Conservation (phyloP, 495 filamentous ascomycete species). For the Hypoxylon fuscum region DNA sequence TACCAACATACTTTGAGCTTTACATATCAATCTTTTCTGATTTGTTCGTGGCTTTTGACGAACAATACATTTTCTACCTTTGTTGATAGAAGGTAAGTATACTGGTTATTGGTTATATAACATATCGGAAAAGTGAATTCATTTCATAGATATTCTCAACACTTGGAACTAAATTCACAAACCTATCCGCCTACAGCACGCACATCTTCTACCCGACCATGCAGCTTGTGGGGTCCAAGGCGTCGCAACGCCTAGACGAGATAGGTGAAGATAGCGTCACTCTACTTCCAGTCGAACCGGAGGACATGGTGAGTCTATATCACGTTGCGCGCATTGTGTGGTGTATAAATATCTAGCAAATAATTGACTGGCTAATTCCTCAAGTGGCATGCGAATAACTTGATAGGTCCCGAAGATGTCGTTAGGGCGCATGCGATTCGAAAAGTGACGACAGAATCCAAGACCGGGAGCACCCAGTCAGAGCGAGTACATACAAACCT, state of each 20-base stretch:
- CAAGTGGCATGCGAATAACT: slow-evolving; percentile 96
- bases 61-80: no score
- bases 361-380: no score
- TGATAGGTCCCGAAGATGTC: slow-evolving; percentile 81
- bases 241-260: slow-evolving; percentile 67
- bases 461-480: slow-evolving; percentile 78
- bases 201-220: slow-evolving; percentile 23
- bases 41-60: no score
- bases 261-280: slow-evolving; percentile 82
- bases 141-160: no score
- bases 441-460: slow-evolving; percentile 73
- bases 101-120: no score
- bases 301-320: slow-evolving; percentile 81
- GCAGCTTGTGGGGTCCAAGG: slow-evolving; percentile 47
- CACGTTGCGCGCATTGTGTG: slow-evolving; percentile 4
- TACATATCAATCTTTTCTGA: no score
- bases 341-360: neutral
- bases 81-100: no score
- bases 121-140: no score
- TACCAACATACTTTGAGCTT: no score
- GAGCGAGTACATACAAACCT: slow-evolving; percentile 81
- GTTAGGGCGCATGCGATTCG: slow-evolving; percentile 85
- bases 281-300: slow-evolving; percentile 87
- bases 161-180: no score
- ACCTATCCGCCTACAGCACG: neutral